Base-by-base conservation (phyloP, 179 eudicot genomes). In the Beta macrorhiza region DNA sequence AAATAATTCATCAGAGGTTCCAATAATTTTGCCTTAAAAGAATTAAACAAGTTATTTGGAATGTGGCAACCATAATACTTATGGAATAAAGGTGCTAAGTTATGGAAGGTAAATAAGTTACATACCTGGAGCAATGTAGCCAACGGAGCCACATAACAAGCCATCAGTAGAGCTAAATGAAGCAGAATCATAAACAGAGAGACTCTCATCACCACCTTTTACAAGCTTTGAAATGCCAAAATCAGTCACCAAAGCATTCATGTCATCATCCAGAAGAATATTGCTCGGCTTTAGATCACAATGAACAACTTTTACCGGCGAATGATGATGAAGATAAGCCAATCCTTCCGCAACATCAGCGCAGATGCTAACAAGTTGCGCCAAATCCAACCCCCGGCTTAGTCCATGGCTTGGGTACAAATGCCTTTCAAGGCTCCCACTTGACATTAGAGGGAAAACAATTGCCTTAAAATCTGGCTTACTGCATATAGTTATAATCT, bases 221-320 rank as follows among this genome's bases (percentile, higher is more conserved):
- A 90, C 89, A 78, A 92, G 83, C 78, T 80, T 87, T 19, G 97
- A 82, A 75, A 92, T 91, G 17, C 97, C 97, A 82, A 92, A 92
- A 86, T 92, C 94, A 7, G 92, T 86, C 1, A 93, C 87, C 63
- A 93, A 71, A 56, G 95, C 97, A 37, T 86, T 89, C 92, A 91
- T 88, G 72, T 90, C 90, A 49, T 93, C 87, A 69, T 93, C 92
- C 42, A 93, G 89, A 42, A 93, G 94, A 85, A 94, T 90, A 78
- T 94, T 94, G 86, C 94, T 94, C 1, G 97, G 98, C 83, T 94
- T 94, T 2, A 93, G 90, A 88, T 93, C 97, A 83, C 97, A 91
- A 62, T 93, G 93, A 56, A 88, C 92, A 8, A 92, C 89, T 80
- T 75, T 90, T n/a, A 90, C 87, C 0, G 97, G 97, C 10, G 93